Evolutionary conservation across 768 basidiomycete species (phyloP).

Genomic region (Mycena chlorophos): DNA sequence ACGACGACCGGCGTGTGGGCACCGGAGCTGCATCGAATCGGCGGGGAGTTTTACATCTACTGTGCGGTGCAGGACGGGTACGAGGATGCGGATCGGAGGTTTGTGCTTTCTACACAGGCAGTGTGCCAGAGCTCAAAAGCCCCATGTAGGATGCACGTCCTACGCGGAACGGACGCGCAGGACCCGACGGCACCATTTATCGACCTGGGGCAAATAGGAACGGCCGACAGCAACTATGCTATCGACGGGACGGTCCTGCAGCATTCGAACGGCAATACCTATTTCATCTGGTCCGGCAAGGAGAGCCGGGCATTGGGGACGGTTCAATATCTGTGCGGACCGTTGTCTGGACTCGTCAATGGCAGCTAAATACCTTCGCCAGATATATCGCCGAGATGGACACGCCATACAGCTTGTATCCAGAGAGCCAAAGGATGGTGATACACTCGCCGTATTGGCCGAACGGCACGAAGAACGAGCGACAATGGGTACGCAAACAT

Average conservation of each 20-base stretch:
- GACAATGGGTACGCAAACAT: conserved; percentile 9
- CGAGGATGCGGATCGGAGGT: conserved; percentile 4
- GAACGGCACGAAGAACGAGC: conserved; percentile 7
- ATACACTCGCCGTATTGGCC: conserved; percentile 15
- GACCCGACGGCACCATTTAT: conserved; percentile 9
- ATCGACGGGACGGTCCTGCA: conserved; percentile 10
- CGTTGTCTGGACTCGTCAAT: not conserved
- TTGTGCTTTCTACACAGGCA: not conserved
- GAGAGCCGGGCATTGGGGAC: conserved; percentile 4
- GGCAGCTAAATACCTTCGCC: not conserved
- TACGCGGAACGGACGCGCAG: conserved; percentile 4
- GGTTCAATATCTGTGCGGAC: conserved; percentile 10
- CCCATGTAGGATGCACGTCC: conserved; percentile 8
- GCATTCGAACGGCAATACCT: conserved; percentile 7
- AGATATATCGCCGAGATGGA: conserved; percentile 15
- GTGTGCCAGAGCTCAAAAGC: not conserved
- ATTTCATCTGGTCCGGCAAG: conserved; percentile 16
- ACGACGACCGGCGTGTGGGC: conserved; percentile 3
- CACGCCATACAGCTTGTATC: not conserved
- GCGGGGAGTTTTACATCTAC: conserved; percentile 8
- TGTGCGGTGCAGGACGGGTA: conserved; percentile 10
- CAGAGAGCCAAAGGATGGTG: conserved; percentile 1
- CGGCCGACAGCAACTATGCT: conserved; percentile 7
- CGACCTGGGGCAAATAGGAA: conserved; percentile 9
- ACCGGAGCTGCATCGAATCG: conserved; percentile 12